These are phyloP conservation scores for Brassica cretica DNA, from an alignment of 345 rosid genomes.

Conservation along the genomic window DNA sequence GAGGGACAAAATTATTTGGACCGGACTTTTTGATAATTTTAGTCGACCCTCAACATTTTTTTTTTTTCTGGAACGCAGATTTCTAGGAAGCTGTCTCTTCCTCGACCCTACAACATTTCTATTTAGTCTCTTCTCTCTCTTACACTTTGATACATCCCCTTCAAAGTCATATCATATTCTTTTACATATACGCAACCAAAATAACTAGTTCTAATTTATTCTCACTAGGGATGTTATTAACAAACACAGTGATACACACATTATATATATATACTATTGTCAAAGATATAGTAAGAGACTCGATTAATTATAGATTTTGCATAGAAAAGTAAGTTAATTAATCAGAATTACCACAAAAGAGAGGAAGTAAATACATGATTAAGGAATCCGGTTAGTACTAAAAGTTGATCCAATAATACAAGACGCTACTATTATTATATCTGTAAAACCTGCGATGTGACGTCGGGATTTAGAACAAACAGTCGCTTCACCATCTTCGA, in stretches of 20 bases:
- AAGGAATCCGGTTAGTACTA: background rate
- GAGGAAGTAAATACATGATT: background rate
- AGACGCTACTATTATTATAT: no score
- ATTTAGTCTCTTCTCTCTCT: constrained; percentile 19
- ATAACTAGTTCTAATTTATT: background rate
- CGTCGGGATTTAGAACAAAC: constrained; percentile 33
- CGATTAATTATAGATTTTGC: background rate
- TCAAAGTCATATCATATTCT: constrained; percentile 14
- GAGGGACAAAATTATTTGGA: constrained; percentile 47
- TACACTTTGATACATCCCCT: constrained; percentile 36
- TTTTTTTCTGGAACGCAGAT: no score
- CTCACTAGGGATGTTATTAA: background rate
- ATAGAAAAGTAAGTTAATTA: background rate
- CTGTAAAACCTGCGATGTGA: constrained; percentile 25
- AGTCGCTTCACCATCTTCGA: constrained; percentile 27
- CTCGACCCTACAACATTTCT: constrained; percentile 38
- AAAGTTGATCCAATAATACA: background rate
- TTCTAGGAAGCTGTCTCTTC: no score
- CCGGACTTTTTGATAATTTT: constrained; percentile 20
- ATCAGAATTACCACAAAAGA: background rate
- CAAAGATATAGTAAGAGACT: background rate
- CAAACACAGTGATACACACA: background rate
- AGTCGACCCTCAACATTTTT: constrained; percentile 20
- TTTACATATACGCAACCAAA: background rate
- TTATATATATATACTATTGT: background rate